A percentile compares a stretch with the other conserved stretches of the same genome.
Evolutionary conservation across 768 basidiomycete species (phyloP).

Genomic region (Tylopilus intermedius): DNA sequence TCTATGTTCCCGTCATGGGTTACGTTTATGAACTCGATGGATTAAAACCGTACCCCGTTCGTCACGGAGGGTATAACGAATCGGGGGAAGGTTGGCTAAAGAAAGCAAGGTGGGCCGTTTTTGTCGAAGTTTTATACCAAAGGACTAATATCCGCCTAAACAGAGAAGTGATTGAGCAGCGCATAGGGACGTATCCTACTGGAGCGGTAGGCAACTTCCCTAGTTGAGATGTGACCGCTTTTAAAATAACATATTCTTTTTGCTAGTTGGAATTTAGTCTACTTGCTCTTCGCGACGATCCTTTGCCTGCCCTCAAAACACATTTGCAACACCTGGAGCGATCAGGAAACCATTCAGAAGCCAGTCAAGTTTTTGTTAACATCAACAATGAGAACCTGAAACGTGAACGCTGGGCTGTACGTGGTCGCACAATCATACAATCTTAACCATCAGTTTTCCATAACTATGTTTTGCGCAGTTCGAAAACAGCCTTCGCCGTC

Average conservation of each 20-base stretch:
- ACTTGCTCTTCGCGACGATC: conserved; percentile 80
- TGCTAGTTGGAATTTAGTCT: conserved; percentile 86
- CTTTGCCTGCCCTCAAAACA: conserved; percentile 61
- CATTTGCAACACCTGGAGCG: conserved; percentile 49
- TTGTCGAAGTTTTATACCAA: conserved; percentile 7
- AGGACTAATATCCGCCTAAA: conserved; percentile 18
- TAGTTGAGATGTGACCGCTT: neutral
- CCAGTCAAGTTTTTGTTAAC: conserved; percentile 49
- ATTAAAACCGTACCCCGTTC: conserved; percentile 70
- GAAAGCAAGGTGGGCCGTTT: conserved; percentile 56
- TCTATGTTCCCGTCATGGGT: conserved; percentile 83
- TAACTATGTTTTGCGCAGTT: conserved; percentile 46
- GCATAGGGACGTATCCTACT: conserved; percentile 86
- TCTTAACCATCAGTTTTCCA: neutral
- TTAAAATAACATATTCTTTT: conserved; percentile 7
- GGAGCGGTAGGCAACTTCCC: conserved; percentile 62
- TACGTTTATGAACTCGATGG: conserved; percentile 92
- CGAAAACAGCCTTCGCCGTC: conserved; percentile 80
- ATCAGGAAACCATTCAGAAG: conserved; percentile 38
- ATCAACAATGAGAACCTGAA: conserved; percentile 68
- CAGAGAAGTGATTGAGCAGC: conserved; percentile 80
- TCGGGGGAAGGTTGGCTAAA: conserved; percentile 78
- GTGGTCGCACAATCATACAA: conserved; percentile 27
- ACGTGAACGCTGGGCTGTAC: conserved; percentile 77
- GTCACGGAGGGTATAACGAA: conserved; percentile 70